Evolutionary conservation across 208 protist species (phyloP).

Genomic region (Leishmania martiniquensis): DNA sequence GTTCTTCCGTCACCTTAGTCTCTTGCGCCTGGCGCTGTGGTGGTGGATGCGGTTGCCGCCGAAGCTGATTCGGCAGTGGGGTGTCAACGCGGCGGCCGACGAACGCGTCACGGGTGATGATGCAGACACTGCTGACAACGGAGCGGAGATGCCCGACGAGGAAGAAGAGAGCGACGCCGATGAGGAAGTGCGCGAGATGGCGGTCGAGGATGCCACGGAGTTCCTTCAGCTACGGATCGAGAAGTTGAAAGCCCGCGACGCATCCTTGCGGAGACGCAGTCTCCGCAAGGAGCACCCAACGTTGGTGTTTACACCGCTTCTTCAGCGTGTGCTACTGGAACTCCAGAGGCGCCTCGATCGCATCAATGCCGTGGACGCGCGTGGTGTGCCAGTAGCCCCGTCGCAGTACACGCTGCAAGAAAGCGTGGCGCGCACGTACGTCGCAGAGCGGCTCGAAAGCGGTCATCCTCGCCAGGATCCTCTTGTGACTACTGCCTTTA

Average conservation of each 20-base stretch:
- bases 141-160: constrained; percentile 6
- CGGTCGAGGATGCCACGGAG: constrained; percentile 20
- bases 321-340: constrained; percentile 60
- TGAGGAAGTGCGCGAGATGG: constrained; percentile 22
- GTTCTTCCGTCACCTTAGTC: constrained; percentile 34
- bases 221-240: constrained; percentile 16
- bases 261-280: neutral
- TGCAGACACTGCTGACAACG: constrained; percentile 9
- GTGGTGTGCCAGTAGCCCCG: constrained; percentile 22
- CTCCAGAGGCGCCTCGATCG: constrained; percentile 61
- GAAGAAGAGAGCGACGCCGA: constrained; percentile 27
- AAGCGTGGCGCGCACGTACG: constrained; percentile 37
- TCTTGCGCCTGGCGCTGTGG: constrained; percentile 66
- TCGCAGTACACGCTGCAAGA: constrained; percentile 53
- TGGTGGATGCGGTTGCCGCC: constrained; percentile 59
- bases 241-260: neutral
- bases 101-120: constrained; percentile 24
- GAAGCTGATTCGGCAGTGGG: constrained; percentile 48
- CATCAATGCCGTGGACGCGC: constrained; percentile 29
- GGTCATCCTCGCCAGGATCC: constrained; percentile 51
- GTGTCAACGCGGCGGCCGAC: constrained; percentile 21
- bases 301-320: constrained; percentile 55
- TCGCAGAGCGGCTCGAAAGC: constrained; percentile 54
- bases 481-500: constrained; percentile 56
- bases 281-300: constrained; percentile 12